Percentiles rank a stretch among this genome's conserved stretches.
These are phyloP conservation scores for Psilocybe mexicana DNA, from an alignment of 1,284 basidiomycete species.

Conservation along the genomic window DNA sequence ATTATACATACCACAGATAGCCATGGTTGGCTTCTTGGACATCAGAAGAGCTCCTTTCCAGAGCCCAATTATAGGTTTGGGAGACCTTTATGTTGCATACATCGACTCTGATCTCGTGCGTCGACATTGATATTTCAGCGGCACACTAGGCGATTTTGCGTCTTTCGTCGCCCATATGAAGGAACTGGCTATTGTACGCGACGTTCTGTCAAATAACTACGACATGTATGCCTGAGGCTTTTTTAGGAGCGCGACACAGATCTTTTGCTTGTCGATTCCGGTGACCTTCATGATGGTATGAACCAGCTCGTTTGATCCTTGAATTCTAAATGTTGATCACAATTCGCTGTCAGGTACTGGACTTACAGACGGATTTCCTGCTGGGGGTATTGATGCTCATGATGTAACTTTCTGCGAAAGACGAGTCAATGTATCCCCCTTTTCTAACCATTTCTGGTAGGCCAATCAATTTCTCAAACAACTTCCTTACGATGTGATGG, in stretches of 20 bases:
- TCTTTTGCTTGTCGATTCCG: constrained; percentile 72
- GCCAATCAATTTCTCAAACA: constrained; percentile 71
- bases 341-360: constrained; percentile 53
- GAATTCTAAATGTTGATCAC: constrained; percentile 18
- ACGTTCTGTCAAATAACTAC: not conserved
- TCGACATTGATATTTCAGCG: constrained; percentile 36
- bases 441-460: constrained; percentile 31
- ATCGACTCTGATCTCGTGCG: not conserved
- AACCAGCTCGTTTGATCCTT: constrained; percentile 15
- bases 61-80: constrained; percentile 72
- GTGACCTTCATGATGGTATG: constrained; percentile 81
- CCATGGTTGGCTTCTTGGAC: constrained; percentile 80
- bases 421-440: not conserved
- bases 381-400: constrained; percentile 72
- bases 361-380: constrained; percentile 71
- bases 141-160: constrained; percentile 79
- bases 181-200: constrained; percentile 55
- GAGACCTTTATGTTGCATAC: not conserved
- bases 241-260: constrained; percentile 66
- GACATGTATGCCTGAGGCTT: not conserved
- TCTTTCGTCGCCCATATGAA: constrained; percentile 88
- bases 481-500: constrained; percentile 81
- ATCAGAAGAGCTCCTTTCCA: constrained; percentile 66
- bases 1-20: constrained; percentile 82
- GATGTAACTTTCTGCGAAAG: constrained; percentile 44